Base-by-base conservation (phyloP, 495 filamentous ascomycete species). In the Hypoxylon fragiforme region DNA sequence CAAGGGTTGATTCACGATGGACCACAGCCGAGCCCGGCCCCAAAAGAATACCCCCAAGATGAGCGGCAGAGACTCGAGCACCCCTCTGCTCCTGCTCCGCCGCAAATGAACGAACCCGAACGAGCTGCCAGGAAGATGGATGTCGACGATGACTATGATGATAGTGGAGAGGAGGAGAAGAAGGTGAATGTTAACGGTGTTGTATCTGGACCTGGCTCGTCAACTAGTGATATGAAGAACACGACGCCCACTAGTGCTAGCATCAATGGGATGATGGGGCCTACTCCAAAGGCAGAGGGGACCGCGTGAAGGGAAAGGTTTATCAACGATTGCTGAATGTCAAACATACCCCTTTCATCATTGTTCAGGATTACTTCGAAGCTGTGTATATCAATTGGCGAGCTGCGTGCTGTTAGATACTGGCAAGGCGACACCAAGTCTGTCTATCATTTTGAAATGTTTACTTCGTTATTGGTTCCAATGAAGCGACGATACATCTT, bases 121-220 rank as follows among this genome's bases (percentile, higher is more conserved):
- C 81, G 91, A 9, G 89, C 94, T 4, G 88, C 89, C 26, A 82
- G 94, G 7, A 94, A 96, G 69, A 95, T 98, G 85, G 94, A 97
- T 16, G 87, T 97, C 35, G 94, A 98, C 66, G 92, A 98, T 69
- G 85, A 96, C 54, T 96, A 98, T 55, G 81, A 85, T 60, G 92
- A 96, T 69, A 91, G 95, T 58, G 90, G 89, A 21, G 92, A 95
- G 55, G 86, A 95, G 40, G 91, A 95, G 71, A 82, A 86, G 65
- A 84, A 81, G 51, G 73, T 73, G 2, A 75, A 73, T 8, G 61
- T 71, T 49, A 46, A 50, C n/a, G 65, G 65, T 13, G 62, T 67
- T 8, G 60, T 57, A 6, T 70, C 71, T n/a, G 65, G 60, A 12
- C 61, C 73, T 14, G 57, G 64, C 18, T 71, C 73, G 32, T 47